A percentile compares a stretch with the other conserved stretches of the same genome.
phyloP scores from a whole-genome alignment of 129 eudicot species.

The Centaurea solstitialis region DNA sequence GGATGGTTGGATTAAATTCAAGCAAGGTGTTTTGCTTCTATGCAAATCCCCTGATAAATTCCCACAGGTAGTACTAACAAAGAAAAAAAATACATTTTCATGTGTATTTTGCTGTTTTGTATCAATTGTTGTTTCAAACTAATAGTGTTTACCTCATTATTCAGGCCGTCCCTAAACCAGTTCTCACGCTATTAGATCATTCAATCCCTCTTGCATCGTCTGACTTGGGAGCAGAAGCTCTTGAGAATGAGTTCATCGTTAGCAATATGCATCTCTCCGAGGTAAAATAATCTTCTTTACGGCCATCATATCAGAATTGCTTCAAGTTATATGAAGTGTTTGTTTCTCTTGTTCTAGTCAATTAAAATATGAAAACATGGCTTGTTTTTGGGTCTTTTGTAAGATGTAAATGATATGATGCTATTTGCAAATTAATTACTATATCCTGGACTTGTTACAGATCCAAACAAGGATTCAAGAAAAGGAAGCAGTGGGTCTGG shows the following conservation, averaged over 20 bases:
- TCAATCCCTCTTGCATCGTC: conserved; percentile 94
- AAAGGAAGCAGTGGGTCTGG: conserved; percentile 54
- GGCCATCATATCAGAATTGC: not conserved
- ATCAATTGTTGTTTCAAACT: not conserved
- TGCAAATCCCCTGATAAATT: conserved; percentile 93
- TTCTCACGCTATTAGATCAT: conserved; percentile 77
- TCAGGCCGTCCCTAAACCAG: conserved; percentile 83
- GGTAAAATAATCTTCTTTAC: conserved; percentile 36
- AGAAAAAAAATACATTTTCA: not conserved
- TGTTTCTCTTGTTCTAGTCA: not conserved
- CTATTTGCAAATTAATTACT: not conserved
- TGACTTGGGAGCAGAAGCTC: conserved; percentile 90
- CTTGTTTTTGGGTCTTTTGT: not conserved
- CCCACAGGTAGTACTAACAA: conserved; percentile 65
- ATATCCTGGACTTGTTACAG: conserved; percentile 39
- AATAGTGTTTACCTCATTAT: not conserved
- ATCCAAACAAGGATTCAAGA: conserved; percentile 76
- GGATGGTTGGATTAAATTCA: conserved; percentile 86
- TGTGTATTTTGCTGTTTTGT: not conserved
- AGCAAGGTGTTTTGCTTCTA: conserved; percentile 81
- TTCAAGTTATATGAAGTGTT: not conserved
- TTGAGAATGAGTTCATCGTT: conserved; percentile 84
- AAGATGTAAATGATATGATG: not conserved
- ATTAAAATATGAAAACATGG: not conserved
- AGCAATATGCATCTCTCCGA: conserved; percentile 66